phyloP scores from a whole-genome alignment of 2,329 filamentous ascomycete species.

The Colletotrichum paranaense region DNA sequence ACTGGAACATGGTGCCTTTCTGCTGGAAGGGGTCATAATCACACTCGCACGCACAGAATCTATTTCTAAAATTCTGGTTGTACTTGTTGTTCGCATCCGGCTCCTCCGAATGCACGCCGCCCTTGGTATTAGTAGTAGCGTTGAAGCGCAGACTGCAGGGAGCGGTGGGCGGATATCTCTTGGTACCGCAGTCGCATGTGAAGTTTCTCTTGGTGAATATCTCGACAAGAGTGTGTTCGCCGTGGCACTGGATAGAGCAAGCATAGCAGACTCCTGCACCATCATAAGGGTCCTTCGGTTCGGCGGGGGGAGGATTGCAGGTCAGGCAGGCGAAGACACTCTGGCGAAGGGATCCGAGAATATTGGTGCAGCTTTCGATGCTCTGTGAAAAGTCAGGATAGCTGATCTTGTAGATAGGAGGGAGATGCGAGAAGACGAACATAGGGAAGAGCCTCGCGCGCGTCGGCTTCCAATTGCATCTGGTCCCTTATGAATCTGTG shows the following conservation, averaged over 20 bases:
- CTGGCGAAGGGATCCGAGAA: constrained; percentile 89
- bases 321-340: constrained; percentile 93
- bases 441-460: constrained; percentile 93
- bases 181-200: constrained; percentile 95
- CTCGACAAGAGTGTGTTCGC: constrained; percentile 93
- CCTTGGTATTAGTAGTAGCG: constrained; percentile 78
- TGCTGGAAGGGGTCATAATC: constrained; percentile 90
- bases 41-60: constrained; percentile 89
- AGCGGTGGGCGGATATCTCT: constrained; percentile 75
- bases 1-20: constrained; percentile 98
- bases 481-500: constrained; percentile 87
- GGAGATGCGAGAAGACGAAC: constrained; percentile 61
- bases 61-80: constrained; percentile 95
- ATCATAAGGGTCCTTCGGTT: constrained; percentile 70
- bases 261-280: constrained; percentile 94
- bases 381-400: constrained; percentile 64
- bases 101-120: constrained; percentile 80
- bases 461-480: constrained; percentile 91
- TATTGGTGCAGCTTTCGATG: constrained; percentile 92
- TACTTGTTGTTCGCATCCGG: constrained; percentile 83
- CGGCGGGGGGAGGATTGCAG: constrained; percentile 83
- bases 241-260: constrained; percentile 96
- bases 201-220: constrained; percentile 97
- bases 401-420: not conserved
- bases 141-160: constrained; percentile 84